Conservation (phyloP, 345 rosid species). For the Hypericum androsaemum region DNA sequence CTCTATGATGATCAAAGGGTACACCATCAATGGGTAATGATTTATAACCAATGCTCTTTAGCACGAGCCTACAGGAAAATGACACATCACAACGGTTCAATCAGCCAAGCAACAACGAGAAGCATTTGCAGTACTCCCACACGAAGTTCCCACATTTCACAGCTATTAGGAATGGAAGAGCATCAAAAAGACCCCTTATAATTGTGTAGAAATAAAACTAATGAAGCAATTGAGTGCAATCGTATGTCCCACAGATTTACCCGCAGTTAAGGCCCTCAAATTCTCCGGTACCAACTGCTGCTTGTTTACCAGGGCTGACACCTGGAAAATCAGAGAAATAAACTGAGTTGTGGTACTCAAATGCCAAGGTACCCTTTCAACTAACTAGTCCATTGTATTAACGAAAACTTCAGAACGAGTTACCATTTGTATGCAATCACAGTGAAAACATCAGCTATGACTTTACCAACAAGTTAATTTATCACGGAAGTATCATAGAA, state of each 20-base stretch:
- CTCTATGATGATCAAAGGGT: slow-evolving; percentile 72
- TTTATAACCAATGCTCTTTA: slow-evolving; percentile 94
- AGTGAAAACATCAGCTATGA: slow-evolving; percentile 4
- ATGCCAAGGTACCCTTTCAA: not conserved
- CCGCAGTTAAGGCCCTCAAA: slow-evolving; percentile 69
- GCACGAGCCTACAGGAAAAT: slow-evolving; percentile 48
- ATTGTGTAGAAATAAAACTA: not conserved
- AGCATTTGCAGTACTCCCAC: not conserved
- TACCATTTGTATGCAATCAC: not conserved
- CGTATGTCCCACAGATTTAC: slow-evolving; percentile 26
- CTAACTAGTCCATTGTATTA: not conserved
- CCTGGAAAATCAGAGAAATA: slow-evolving; percentile 27
- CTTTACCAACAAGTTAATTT: not conserved
- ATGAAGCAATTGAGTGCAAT: not conserved
- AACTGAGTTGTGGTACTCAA: not conserved
- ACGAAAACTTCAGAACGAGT: not conserved
- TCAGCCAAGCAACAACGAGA: slow-evolving; percentile 1
- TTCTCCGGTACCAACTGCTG: slow-evolving; percentile 70
- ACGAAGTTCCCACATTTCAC: not conserved
- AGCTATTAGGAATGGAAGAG: not conserved
- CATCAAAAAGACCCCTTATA: not conserved
- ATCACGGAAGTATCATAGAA: not conserved
- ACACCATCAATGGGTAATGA: slow-evolving; percentile 60
- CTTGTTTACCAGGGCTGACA: slow-evolving; percentile 57
- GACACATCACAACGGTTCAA: not conserved